These are phyloP conservation scores for Lentinula boryana DNA, from an alignment of 768 basidiomycete species.

Conservation along the genomic window DNA sequence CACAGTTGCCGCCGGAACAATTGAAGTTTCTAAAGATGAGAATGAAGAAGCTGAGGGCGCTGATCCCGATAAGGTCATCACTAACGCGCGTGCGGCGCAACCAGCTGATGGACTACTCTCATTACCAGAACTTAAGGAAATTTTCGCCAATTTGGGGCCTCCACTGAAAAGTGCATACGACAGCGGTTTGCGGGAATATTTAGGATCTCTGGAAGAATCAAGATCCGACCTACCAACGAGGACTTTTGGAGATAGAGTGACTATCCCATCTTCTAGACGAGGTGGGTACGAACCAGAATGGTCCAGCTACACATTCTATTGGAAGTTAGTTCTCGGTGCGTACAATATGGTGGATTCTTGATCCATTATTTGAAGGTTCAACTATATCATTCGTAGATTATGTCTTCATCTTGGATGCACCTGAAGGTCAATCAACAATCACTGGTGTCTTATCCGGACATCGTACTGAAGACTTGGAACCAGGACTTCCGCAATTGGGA, in stretches of 20 bases:
- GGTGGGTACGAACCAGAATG: constrained; percentile 76
- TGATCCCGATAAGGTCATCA: constrained; percentile 70
- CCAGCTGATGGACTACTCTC: constrained; percentile 67
- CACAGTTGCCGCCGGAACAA: constrained; percentile 26
- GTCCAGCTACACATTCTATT: constrained; percentile 86
- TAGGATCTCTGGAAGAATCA: constrained; percentile 6
- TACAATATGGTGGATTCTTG: neutral
- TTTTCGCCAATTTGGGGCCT: constrained; percentile 32
- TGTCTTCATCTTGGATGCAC: constrained; percentile 68
- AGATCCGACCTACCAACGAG: constrained; percentile 14
- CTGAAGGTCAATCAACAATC: constrained; percentile 27
- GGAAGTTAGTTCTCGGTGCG: constrained; percentile 76
- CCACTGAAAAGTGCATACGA: constrained; percentile 67
- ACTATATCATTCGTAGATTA: constrained; percentile 58
- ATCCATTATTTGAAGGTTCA: neutral
- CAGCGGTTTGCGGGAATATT: constrained; percentile 33
- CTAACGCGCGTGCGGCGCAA: constrained; percentile 58
- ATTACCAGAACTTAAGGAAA: constrained; percentile 43
- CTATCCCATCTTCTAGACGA: constrained; percentile 28
- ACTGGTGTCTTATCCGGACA: constrained; percentile 60
- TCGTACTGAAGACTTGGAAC: constrained; percentile 46
- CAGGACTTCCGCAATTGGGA: constrained; percentile 74
- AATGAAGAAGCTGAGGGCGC: constrained; percentile 39
- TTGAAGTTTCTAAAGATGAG: constrained; percentile 28
- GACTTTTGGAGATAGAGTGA: constrained; percentile 49